Conservation (phyloP, 2,329 filamentous ascomycete species). For the Gaeumannomyces sp. region DNA sequence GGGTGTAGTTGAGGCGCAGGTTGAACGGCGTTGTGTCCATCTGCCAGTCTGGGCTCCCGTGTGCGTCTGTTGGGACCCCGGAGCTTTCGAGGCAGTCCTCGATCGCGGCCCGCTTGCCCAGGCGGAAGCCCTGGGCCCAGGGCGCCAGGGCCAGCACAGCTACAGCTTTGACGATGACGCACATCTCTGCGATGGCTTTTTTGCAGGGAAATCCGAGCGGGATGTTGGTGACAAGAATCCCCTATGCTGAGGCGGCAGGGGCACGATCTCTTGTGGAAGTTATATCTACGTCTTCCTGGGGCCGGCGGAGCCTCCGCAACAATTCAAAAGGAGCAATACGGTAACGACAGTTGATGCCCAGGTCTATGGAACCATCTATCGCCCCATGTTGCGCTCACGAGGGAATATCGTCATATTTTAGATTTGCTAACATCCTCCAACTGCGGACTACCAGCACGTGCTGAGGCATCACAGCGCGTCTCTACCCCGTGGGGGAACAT, state of each 20-base stretch:
- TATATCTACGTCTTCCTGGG: background rate
- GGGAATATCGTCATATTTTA: background rate
- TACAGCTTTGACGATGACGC: background rate
- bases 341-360: background rate
- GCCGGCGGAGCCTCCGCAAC: background rate
- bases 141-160: constrained; percentile 10
- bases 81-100: constrained; percentile 19
- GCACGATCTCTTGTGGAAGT: background rate
- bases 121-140: constrained; percentile 6
- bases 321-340: background rate
- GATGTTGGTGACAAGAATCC: background rate
- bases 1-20: constrained; percentile 28
- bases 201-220: background rate
- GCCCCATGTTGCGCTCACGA: background rate
- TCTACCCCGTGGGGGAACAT: background rate
- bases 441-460: background rate
- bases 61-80: constrained; percentile 17
- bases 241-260: too few relatives aligned
- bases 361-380: background rate
- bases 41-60: constrained; percentile 24
- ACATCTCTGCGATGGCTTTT: background rate
- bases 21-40: constrained; percentile 28
- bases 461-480: background rate
- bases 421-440: background rate
- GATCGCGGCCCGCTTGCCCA: constrained; percentile 18